Evolutionary conservation across 352 stramenopile genomes (phyloP).

Genomic region (Hyaloperonospora brassicae): DNA sequence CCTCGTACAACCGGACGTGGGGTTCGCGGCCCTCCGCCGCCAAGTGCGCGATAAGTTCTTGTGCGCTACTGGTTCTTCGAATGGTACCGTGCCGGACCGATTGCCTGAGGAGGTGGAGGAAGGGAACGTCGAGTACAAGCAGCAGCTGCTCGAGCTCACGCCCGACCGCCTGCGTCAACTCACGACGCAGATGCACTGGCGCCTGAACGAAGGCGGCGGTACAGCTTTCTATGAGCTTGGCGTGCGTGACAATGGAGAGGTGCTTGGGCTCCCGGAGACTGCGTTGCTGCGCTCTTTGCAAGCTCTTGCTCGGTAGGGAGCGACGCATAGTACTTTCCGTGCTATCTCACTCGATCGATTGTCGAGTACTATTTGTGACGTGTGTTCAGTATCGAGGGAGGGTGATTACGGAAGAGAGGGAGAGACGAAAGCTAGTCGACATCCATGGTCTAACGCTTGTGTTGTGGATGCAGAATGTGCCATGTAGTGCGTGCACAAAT

Average conservation of each 20-base stretch:
- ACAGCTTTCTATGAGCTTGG: slow-evolving; percentile 84
- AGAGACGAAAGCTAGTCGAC: slow-evolving; percentile 8
- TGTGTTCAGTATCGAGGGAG: no score
- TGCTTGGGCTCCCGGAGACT: slow-evolving; percentile 56
- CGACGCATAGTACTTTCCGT: not conserved
- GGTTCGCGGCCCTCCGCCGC: slow-evolving; percentile 17
- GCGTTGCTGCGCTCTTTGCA: slow-evolving; percentile 63
- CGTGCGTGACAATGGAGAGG: slow-evolving; percentile 74
- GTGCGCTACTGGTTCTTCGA: not conserved
- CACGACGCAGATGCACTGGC: slow-evolving; percentile 87
- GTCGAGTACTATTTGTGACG: not conserved
- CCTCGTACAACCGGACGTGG: slow-evolving; percentile 14
- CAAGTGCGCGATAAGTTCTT: slow-evolving; percentile 23
- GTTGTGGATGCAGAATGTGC: slow-evolving; percentile 48
- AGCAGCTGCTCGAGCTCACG: slow-evolving; percentile 68
- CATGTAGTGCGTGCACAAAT: slow-evolving; percentile 62
- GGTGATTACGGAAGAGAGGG: no score
- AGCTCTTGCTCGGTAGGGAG: slow-evolving; percentile 42
- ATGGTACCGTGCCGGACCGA: not conserved
- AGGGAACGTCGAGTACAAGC: slow-evolving; percentile 89
- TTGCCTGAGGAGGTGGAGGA: slow-evolving; percentile 81
- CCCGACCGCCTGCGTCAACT: slow-evolving; percentile 76
- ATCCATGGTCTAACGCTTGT: slow-evolving; percentile 1
- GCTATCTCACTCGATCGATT: slow-evolving; percentile 1
- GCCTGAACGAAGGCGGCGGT: slow-evolving; percentile 82